Base-by-base conservation (phyloP, 2,329 filamentous ascomycete genomes). In the Apiospora rasikravindrae region DNA sequence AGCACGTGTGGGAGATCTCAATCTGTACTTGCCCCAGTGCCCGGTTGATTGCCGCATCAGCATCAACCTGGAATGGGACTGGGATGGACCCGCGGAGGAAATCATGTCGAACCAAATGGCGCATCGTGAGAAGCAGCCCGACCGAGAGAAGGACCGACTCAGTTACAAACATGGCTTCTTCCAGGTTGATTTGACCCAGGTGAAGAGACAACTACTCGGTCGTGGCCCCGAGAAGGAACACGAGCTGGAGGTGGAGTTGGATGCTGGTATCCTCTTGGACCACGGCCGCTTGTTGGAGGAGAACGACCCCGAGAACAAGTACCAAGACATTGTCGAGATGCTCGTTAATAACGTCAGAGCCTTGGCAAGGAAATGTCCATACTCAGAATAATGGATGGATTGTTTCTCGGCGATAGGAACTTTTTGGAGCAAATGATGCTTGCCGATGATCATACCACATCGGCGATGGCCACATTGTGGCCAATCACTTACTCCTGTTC, bases 31-130 rank as follows among this genome's bases (percentile, higher is more conserved):
- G 76, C 96, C 96, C 0, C 85, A 86, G 69, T 89, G 88, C 11
- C 89, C 90, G 3, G 93, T 98, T 78, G 96, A 99, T 82, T 98
- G 95, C 83, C 93, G 96, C 14, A 92, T 99, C 76, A 97, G 94
- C 77, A 91, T 99, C 79, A 98, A 98, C 79, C 88, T 99, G 2
- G 97, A 99, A 89, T 95, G 97, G 89, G 89, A 92, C 70, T 97
- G 92, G 85, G 88, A 94, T 4, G 94, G 95, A 1, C 78, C 93
- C 0, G 86, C 90, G 4, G 85, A 88, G 51, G 88, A 90, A 73
- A 81, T 91, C 19, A 86, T 89, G 76, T 78, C 81, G 33, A 69
- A 78, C 78, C 67, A 81, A 77, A 57, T 77, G 75, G 70, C 82
- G 76, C 75, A 81, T 71, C 75, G 86, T 78, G 78, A 84, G 78